A percentile compares a stretch with the other conserved stretches of the same genome.
Conservation (phyloP, 108 stramenopile species). For the Cylindrotheca fusiformis region DNA sequence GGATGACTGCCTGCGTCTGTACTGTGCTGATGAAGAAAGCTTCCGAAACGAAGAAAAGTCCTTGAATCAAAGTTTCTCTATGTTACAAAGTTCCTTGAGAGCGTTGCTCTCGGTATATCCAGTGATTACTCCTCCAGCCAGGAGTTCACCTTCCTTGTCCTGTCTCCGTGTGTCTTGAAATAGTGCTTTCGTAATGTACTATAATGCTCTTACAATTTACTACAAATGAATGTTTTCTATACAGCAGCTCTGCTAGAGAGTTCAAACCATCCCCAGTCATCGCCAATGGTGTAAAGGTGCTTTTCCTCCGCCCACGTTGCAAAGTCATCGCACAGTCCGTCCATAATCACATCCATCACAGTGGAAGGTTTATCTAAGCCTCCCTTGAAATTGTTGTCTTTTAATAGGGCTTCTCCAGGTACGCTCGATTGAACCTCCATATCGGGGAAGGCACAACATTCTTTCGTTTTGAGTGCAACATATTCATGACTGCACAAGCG, state of each 20-base stretch:
- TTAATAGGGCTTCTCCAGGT: slow-evolving; percentile 27
- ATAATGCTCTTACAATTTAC: too few relatives aligned
- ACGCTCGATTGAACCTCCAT: slow-evolving; percentile 44
- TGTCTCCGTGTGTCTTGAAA: too few relatives aligned
- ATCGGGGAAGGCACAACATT: slow-evolving; percentile 70
- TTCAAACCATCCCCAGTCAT: slow-evolving; percentile 81
- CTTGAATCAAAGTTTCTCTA: too few relatives aligned
- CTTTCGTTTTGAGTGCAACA: slow-evolving; percentile 66
- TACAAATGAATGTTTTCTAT: too few relatives aligned
- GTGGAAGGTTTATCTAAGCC: slow-evolving; percentile 19
- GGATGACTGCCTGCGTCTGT: background rate
- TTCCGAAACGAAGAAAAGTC: too few relatives aligned
- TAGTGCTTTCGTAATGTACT: too few relatives aligned
- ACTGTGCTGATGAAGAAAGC: background rate
- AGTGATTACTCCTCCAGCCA: too few relatives aligned
- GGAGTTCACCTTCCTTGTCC: too few relatives aligned
- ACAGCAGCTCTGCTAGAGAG: slow-evolving; percentile 30
- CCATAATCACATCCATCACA: slow-evolving; percentile 60
- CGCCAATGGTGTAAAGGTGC: slow-evolving; percentile 44
- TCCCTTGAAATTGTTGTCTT: slow-evolving; percentile 8
- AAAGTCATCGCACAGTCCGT: slow-evolving; percentile 58
- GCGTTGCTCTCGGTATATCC: too few relatives aligned
- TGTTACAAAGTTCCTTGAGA: too few relatives aligned
- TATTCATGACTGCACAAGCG: slow-evolving; percentile 76
- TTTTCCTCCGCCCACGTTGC: slow-evolving; percentile 58